Base-by-base conservation (phyloP, 768 basidiomycete species). In the Tricholomella constricta region DNA sequence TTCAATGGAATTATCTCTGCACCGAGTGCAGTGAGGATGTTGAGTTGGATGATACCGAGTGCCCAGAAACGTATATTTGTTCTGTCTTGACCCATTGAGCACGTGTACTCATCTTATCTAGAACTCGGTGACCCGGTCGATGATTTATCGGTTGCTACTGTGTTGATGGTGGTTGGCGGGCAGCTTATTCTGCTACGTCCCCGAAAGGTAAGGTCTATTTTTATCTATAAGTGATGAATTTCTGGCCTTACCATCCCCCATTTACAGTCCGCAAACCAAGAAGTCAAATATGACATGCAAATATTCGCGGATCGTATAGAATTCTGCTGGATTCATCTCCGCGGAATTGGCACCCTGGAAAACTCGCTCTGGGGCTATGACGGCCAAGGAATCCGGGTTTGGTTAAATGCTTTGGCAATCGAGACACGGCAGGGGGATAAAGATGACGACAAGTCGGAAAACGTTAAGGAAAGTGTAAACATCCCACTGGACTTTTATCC, bases 281-380 rank as follows among this genome's bases (percentile, higher is more conserved):
- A 98, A 73, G 91, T 96, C 67, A 91, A 88, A 61, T 99, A 99
- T 64, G 96, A 98, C 70, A 87, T 98, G 79, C 96, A 98, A 66
- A 89, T 98, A 27, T 87, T 99, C 38, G 94, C 96, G 0, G 93
- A 97, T 56, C 84, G 88, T n/a, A 91, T 98, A 58, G 96, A 99
- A 65, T 94, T 97, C 65, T 99, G 95, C 69, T 99, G 96, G 96
- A 97, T 95, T 48, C 96, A 98, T 75, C 77, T 99, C 37, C 84
- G 89, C 34, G 96, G 96, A 1, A 93, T 99, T 35, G 91, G 88
- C 6, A 84, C 91, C 2, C 73, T 99, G 42, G 96, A 98, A 66
- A 99, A 99, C 71, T 98, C 95, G 6, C 75, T 99, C 19, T 99
- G 96, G 96, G 96, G 88, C 1, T 99, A 92, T 68, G 96, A 98